phyloP scores from a whole-genome alignment of 768 basidiomycete genomes.

The button mushroom (Agaricus bisporus) region DNA sequence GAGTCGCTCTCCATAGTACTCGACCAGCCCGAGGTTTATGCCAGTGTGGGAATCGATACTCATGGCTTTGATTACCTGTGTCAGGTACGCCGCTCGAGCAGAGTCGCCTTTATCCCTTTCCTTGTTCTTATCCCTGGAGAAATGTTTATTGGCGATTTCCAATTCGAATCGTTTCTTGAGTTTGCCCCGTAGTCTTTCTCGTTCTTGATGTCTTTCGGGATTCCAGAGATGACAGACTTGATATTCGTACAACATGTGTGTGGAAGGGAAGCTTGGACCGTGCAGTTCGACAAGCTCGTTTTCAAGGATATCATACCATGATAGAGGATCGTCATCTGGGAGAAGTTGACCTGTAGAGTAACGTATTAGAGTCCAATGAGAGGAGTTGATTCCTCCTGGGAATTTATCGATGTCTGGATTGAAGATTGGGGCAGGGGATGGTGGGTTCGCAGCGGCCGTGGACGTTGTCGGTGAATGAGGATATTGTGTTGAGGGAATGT shows the following conservation, averaged over 20 bases:
- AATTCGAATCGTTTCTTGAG: conserved; percentile 5
- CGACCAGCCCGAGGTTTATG: conserved; percentile 6
- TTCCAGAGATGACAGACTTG: conserved; percentile 12
- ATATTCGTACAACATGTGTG: conserved; percentile 12
- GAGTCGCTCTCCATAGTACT: conserved; percentile 2
- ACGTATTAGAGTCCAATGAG: conserved; percentile 45
- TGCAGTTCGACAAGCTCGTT: conserved; percentile 73
- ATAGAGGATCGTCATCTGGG: conserved; percentile 51
- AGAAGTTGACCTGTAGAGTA: conserved; percentile 68
- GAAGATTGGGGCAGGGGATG: background rate
- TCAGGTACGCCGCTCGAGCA: background rate
- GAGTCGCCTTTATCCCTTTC: background rate
- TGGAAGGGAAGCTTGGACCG: conserved; percentile 10
- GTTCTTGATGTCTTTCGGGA: conserved; percentile 6
- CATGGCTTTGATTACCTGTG: conserved; percentile 9
- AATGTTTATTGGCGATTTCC: background rate
- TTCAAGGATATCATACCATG: conserved; percentile 55
- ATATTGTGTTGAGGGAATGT: background rate
- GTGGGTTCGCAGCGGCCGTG: background rate
- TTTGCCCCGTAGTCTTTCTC: conserved; percentile 10
- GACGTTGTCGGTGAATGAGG: background rate
- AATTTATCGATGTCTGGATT: conserved; percentile 9
- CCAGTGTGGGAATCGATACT: conserved; percentile 5
- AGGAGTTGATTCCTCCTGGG: conserved; percentile 5
- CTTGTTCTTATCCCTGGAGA: background rate